Percentiles rank a stretch among this genome's conserved stretches.
Conservation (phyloP, 2,329 filamentous ascomycete species). For the Colletotrichum spaethianum region DNA sequence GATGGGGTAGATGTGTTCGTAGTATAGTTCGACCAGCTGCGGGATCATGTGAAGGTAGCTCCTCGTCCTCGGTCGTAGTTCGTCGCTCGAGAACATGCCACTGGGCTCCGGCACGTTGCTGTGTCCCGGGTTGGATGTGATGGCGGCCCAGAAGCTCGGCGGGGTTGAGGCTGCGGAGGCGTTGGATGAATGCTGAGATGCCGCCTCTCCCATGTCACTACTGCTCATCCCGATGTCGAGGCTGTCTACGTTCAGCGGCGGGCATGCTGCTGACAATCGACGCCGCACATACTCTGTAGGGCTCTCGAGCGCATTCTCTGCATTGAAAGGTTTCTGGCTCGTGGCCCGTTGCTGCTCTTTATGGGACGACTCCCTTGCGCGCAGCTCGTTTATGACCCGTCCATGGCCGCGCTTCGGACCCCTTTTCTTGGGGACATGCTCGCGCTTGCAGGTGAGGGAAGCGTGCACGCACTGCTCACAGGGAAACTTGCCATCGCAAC, state of each 20-base stretch:
- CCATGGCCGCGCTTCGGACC: constrained; percentile 74
- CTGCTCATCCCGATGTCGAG: constrained; percentile 38
- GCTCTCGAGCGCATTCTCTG: constrained; percentile 47
- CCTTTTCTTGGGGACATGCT: constrained; percentile 75
- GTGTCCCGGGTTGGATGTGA: constrained; percentile 48
- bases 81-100: constrained; percentile 58
- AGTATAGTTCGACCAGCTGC: constrained; percentile 73
- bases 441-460: constrained; percentile 73
- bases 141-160: constrained; percentile 48
- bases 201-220: constrained; percentile 38
- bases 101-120: constrained; percentile 50
- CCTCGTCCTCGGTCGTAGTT: constrained; percentile 55
- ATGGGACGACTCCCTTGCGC: constrained; percentile 58
- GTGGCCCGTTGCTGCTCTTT: constrained; percentile 51
- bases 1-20: constrained; percentile 74
- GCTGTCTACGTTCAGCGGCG: constrained; percentile 42
- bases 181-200: constrained; percentile 38
- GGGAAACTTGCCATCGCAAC: constrained; percentile 62
- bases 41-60: constrained; percentile 64
- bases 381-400: constrained; percentile 74
- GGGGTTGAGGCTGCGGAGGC: constrained; percentile 46
- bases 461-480: constrained; percentile 74
- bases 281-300: constrained; percentile 50
- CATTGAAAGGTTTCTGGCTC: constrained; percentile 26
- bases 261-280: constrained; percentile 41